Percentiles rank a stretch among this genome's conserved stretches.
Evolutionary conservation across 2,329 filamentous ascomycete genomes (phyloP).

Genomic region (Cordyceps cicadae): DNA sequence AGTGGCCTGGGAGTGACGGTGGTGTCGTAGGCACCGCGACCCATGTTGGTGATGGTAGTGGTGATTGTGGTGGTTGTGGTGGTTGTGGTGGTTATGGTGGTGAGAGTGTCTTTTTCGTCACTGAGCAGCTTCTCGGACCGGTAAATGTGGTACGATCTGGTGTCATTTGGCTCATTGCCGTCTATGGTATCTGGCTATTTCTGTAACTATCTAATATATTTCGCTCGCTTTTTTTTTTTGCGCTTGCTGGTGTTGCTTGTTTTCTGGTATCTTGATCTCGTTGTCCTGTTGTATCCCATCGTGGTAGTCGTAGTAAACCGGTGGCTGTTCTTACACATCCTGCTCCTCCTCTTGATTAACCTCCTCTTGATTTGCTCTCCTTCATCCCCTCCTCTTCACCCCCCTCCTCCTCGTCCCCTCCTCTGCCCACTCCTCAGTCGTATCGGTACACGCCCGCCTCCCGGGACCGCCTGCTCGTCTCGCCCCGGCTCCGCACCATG

Average conservation of each 20-base stretch:
- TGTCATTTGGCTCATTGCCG: neutral
- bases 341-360: neutral
- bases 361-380: neutral
- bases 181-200: neutral
- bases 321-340: neutral
- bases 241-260: neutral
- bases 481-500: conserved; percentile 30
- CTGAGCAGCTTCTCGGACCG: neutral
- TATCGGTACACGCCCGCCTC: conserved; percentile 32
- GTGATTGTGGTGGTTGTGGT: too few relatives aligned
- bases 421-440: conserved; percentile 14
- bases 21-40: conserved; percentile 3
- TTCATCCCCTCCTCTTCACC: too few relatives aligned
- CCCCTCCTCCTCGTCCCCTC: too few relatives aligned
- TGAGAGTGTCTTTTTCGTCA: neutral
- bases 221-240: neutral
- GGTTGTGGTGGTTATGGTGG: too few relatives aligned
- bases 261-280: neutral
- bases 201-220: neutral
- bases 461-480: conserved; percentile 27
- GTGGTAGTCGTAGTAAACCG: neutral
- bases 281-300: neutral
- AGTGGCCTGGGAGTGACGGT: neutral
- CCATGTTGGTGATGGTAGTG: conserved; percentile 1
- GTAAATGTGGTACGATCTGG: too few relatives aligned